Evolutionary conservation across 495 filamentous ascomycete species (phyloP).

Genomic region (Apiosordaria backusii): DNA sequence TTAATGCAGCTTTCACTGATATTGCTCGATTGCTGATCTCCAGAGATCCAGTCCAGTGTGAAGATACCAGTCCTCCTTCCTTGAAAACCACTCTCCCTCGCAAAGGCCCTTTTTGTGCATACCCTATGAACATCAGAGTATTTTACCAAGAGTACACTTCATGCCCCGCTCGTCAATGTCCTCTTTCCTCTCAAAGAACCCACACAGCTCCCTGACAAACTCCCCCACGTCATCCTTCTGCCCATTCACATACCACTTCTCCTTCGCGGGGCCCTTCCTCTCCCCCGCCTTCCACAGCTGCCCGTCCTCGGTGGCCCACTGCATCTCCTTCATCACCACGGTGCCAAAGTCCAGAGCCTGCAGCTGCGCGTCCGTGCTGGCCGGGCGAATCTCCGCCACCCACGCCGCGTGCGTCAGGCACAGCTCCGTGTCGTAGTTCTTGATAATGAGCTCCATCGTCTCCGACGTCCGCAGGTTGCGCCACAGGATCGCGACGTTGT

Average conservation of each 20-base stretch:
- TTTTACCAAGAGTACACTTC: background rate
- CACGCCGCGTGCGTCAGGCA: background rate
- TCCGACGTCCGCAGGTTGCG: background rate
- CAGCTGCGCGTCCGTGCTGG: background rate
- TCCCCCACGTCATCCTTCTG: background rate
- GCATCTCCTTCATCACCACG: background rate
- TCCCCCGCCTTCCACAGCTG: background rate
- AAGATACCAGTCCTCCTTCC: no score
- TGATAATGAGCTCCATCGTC: background rate
- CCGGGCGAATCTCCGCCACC: background rate
- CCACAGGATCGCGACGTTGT: background rate
- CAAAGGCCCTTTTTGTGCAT: no score
- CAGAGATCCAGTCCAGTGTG: no score
- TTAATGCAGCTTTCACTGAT: no score
- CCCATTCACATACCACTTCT: background rate
- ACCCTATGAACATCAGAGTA: no score
- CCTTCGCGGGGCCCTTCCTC: background rate
- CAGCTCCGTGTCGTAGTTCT: background rate
- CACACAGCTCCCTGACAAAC: background rate
- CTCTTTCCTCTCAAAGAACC: background rate
- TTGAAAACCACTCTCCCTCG: no score
- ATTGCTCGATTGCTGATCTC: no score
- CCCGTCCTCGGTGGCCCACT: background rate
- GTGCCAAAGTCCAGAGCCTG: background rate
- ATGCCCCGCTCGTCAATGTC: background rate